phyloP scores from a whole-genome alignment of 1,284 basidiomycete species.

The Lentinula novae-zelandiae region DNA sequence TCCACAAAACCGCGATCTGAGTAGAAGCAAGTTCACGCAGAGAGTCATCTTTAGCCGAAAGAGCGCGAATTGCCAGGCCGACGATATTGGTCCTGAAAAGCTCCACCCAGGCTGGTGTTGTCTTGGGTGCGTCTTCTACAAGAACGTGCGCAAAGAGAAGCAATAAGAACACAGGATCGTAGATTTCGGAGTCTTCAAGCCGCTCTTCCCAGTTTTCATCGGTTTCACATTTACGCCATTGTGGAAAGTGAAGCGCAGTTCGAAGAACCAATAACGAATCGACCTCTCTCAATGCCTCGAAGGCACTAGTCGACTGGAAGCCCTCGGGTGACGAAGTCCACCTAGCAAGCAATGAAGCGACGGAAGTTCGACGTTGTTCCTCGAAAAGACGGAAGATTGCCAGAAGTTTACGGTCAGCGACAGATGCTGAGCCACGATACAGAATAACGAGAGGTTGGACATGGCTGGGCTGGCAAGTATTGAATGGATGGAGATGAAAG shows the following conservation, averaged over 20 bases:
- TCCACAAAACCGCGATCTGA: conserved; percentile 53
- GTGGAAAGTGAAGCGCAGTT: conserved; percentile 74
- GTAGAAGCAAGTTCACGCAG: conserved; percentile 57
- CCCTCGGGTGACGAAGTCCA: conserved; percentile 55
- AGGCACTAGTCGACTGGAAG: conserved; percentile 35
- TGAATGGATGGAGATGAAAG: conserved; percentile 72
- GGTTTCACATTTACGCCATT: conserved; percentile 44
- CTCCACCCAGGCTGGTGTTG: conserved; percentile 79
- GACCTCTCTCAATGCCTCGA: conserved; percentile 69
- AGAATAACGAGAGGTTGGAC: conserved; percentile 71
- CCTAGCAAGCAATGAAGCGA: conserved; percentile 52
- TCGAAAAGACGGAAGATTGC: conserved; percentile 81
- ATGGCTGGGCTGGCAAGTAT: conserved; percentile 81
- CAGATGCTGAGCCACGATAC: conserved; percentile 70
- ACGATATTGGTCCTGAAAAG: conserved; percentile 80
- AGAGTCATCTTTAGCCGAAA: conserved; percentile 65
- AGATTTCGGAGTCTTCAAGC: conserved; percentile 42
- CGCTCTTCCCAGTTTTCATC: conserved; percentile 20
- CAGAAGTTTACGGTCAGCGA: conserved; percentile 64
- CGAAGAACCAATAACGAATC: conserved; percentile 69
- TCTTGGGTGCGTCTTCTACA: conserved; percentile 49
- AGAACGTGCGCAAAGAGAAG: conserved; percentile 66
- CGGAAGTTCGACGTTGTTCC: conserved; percentile 60
- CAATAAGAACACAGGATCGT: conserved; percentile 82
- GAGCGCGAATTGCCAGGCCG: conserved; percentile 67